A percentile compares a stretch with the other conserved stretches of the same genome.
Conservation (phyloP, 2,329 filamentous ascomycete genomes). For the Boeremia lycopersici region DNA sequence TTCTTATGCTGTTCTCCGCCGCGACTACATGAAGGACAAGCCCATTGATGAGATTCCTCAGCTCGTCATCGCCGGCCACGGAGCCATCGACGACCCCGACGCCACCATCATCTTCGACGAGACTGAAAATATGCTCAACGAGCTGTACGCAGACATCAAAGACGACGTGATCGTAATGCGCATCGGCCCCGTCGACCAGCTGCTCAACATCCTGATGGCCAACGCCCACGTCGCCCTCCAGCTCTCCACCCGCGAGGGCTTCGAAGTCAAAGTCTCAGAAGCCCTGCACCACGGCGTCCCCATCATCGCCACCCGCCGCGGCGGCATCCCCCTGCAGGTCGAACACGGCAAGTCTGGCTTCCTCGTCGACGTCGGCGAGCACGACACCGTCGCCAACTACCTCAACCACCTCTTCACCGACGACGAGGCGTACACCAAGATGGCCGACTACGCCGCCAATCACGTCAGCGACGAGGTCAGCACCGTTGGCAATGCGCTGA, state of each 20-base stretch:
- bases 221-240: conserved; percentile 77
- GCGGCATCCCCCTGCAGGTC: conserved; percentile 82
- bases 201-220: conserved; percentile 76
- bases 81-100: conserved; percentile 81
- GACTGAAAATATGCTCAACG: conserved; percentile 70
- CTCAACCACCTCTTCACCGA: conserved; percentile 71
- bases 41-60: conserved; percentile 65
- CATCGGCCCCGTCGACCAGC: conserved; percentile 77
- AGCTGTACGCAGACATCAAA: conserved; percentile 55
- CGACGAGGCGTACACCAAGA: conserved; percentile 66
- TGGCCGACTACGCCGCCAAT: conserved; percentile 67
- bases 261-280: conserved; percentile 86
- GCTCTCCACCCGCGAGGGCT: conserved; percentile 80
- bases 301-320: conserved; percentile 74
- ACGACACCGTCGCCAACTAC: conserved; percentile 70
- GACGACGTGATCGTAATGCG: conserved; percentile 76
- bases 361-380: conserved; percentile 74
- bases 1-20: conserved; percentile 74
- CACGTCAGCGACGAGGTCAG: conserved; percentile 82
- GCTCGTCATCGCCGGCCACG: conserved; percentile 78
- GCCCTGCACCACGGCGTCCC: conserved; percentile 80
- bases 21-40: conserved; percentile 61
- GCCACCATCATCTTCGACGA: conserved; percentile 73
- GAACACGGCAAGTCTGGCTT: conserved; percentile 74
- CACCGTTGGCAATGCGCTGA: conserved; percentile 77